A percentile compares a stretch with the other conserved stretches of the same genome.
Evolutionary conservation across 441 rosid species (phyloP).

Genomic region (Hura crepitans): DNA sequence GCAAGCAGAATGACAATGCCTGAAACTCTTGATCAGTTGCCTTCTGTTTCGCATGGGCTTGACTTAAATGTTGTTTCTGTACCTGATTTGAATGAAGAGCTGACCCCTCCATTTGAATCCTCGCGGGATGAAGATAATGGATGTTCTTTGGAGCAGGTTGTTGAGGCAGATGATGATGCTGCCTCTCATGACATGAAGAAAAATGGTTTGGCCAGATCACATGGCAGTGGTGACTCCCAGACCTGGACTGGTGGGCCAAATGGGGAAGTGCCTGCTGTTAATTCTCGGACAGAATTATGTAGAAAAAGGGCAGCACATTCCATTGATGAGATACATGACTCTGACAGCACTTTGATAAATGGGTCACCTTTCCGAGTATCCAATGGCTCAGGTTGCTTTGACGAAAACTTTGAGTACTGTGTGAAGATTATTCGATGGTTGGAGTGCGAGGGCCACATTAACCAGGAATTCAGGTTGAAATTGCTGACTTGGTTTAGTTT

Average conservation of each 20-base stretch:
- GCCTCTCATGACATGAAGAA: slow-evolving; percentile 62
- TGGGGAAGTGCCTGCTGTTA: slow-evolving; percentile 57
- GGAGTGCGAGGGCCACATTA: slow-evolving; percentile 78
- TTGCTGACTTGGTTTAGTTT: slow-evolving; percentile 94
- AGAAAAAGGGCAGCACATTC: slow-evolving; percentile 55
- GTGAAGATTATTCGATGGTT: slow-evolving; percentile 82
- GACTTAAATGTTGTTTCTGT: slow-evolving; percentile 80
- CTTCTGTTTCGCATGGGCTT: slow-evolving; percentile 51
- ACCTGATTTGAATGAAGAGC: slow-evolving; percentile 90
- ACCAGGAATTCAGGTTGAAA: slow-evolving; percentile 77
- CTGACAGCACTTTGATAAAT: slow-evolving; percentile 74
- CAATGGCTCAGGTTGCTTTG: slow-evolving; percentile 52
- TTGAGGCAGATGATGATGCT: slow-evolving; percentile 76
- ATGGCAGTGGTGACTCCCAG: slow-evolving; percentile 57
- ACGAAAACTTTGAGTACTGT: slow-evolving; percentile 78
- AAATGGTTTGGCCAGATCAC: slow-evolving; percentile 54
- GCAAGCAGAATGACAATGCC: slow-evolving; percentile 37
- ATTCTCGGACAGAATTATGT: slow-evolving; percentile 48
- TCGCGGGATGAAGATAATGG: slow-evolving; percentile 89
- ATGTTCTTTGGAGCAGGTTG: slow-evolving; percentile 52
- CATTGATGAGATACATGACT: slow-evolving; percentile 65
- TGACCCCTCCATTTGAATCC: slow-evolving; percentile 73
- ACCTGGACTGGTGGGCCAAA: slow-evolving; percentile 45
- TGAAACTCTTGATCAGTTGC: slow-evolving; percentile 37
- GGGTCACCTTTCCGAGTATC: slow-evolving; percentile 58